These are phyloP conservation scores for Tubosaeta sp. DNA, from an alignment of 768 basidiomycete genomes.

Conservation along the genomic window DNA sequence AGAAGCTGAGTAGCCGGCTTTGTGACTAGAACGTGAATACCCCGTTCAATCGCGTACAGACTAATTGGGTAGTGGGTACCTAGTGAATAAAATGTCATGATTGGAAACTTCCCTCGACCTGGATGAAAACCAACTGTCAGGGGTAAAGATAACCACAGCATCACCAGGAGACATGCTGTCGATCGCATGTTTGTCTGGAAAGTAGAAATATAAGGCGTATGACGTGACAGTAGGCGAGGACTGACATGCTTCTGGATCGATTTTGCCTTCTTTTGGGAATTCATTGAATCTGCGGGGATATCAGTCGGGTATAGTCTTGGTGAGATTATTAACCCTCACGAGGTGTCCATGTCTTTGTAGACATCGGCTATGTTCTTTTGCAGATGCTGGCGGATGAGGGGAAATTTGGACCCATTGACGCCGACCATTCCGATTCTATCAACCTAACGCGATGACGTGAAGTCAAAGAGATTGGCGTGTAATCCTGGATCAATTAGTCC, in stretches of 20 bases:
- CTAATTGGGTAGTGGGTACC: conserved; percentile 84
- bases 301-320: conserved; percentile 1
- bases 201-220: neutral
- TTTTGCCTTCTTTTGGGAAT: conserved; percentile 65
- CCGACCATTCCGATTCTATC: conserved; percentile 83
- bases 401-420: conserved; percentile 84
- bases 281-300: conserved; percentile 57
- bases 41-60: conserved; percentile 78
- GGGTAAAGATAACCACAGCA: conserved; percentile 92
- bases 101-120: neutral
- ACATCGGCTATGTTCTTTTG: conserved; percentile 75
- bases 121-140: conserved; percentile 59
- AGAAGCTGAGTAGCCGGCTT: conserved; percentile 90
- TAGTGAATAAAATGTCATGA: conserved; percentile 24
- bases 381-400: conserved; percentile 78
- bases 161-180: conserved; percentile 74
- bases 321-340: conserved; percentile 42
- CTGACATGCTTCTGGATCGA: conserved; percentile 82
- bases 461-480: conserved; percentile 1
- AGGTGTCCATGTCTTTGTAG: conserved; percentile 85
- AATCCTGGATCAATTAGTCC: conserved; percentile 11
- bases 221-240: conserved; percentile 1
- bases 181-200: conserved; percentile 79
- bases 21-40: conserved; percentile 86
- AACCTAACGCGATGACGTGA: conserved; percentile 40